Percentiles rank a stretch among this genome's conserved stretches.
Evolutionary conservation across 2,329 filamentous ascomycete genomes (phyloP).

Genomic region (Botrytis cinerea): DNA sequence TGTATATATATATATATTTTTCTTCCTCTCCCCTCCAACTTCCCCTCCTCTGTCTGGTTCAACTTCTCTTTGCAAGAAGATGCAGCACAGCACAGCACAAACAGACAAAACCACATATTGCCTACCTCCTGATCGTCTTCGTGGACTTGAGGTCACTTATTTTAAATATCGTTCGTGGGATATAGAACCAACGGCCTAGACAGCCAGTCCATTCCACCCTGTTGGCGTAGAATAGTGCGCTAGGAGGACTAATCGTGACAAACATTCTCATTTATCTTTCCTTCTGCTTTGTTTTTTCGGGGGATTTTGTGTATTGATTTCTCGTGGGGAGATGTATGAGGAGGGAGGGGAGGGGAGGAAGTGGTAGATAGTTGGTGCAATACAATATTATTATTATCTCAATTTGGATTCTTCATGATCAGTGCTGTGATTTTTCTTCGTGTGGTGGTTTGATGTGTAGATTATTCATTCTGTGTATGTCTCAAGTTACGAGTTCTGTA

Average conservation of each 20-base stretch:
- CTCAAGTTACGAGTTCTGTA: no score
- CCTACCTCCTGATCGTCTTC: slow-evolving; percentile 43
- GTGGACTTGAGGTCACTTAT: slow-evolving; percentile 45
- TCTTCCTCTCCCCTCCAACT: not conserved
- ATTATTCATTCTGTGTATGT: not conserved
- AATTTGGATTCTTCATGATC: not conserved
- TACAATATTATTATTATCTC: not conserved
- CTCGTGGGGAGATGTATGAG: not conserved
- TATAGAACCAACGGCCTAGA: slow-evolving; percentile 44
- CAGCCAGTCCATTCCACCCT: slow-evolving; percentile 45
- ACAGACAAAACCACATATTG: slow-evolving; percentile 43
- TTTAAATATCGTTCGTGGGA: slow-evolving; percentile 44
- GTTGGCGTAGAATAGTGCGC: slow-evolving; percentile 43
- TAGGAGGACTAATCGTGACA: slow-evolving; percentile 45
- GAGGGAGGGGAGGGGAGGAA: not conserved
- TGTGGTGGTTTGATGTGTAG: not conserved
- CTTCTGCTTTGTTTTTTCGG: not conserved
- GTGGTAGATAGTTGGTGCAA: not conserved
- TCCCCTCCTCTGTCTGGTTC: not conserved
- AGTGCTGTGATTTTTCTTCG: not conserved
- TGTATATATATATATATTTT: not conserved
- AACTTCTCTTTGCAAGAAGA: not conserved
- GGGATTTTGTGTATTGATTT: not conserved
- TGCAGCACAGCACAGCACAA: not conserved
- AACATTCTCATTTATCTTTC: slow-evolving; percentile 30